Percentiles rank a stretch among this genome's conserved stretches.
Conservation (phyloP, 345 rosid genomes). For the Salix brachista region DNA sequence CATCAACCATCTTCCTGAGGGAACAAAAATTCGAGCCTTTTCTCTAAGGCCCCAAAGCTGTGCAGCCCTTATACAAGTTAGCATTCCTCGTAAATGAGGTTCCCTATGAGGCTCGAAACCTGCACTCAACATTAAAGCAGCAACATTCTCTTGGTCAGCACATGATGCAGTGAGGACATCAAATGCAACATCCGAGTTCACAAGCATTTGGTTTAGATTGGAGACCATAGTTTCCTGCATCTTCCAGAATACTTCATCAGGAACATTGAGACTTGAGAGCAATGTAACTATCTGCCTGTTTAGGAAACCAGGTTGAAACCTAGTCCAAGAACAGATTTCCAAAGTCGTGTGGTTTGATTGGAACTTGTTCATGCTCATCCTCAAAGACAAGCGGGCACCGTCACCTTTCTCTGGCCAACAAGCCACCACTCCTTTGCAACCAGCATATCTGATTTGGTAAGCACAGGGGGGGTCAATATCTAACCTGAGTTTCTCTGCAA, state of each 20-base stretch:
- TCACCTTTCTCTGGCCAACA: conserved; percentile 74
- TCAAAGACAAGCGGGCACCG: conserved; percentile 55
- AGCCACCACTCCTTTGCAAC: conserved; percentile 89
- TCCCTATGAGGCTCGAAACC: conserved; percentile 73
- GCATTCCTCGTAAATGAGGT: conserved; percentile 83
- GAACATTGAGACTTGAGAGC: conserved; percentile 59
- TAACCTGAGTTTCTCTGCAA: conserved; percentile 62
- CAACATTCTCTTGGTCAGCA: conserved; percentile 67
- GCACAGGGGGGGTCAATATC: conserved; percentile 57
- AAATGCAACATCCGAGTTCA: conserved; percentile 69
- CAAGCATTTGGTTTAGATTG: conserved; percentile 58
- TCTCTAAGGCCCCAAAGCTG: conserved; percentile 89
- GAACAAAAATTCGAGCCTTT: conserved; percentile 76
- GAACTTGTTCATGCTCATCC: conserved; percentile 78
- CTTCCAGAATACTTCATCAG: conserved; percentile 63
- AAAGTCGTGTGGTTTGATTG: conserved; percentile 54
- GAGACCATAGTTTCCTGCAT: conserved; percentile 68
- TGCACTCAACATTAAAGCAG: conserved; percentile 90
- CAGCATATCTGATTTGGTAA: conserved; percentile 89
- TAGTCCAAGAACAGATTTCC: conserved; percentile 88
- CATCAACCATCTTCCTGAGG: conserved; percentile 87
- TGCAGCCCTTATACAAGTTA: conserved; percentile 75
- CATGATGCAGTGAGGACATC: conserved; percentile 77
- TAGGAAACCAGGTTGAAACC: conserved; percentile 88
- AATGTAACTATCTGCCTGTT: conserved; percentile 83